These are phyloP conservation scores for Gymnopilus junonius DNA, from an alignment of 768 basidiomycete species.

Conservation along the genomic window DNA sequence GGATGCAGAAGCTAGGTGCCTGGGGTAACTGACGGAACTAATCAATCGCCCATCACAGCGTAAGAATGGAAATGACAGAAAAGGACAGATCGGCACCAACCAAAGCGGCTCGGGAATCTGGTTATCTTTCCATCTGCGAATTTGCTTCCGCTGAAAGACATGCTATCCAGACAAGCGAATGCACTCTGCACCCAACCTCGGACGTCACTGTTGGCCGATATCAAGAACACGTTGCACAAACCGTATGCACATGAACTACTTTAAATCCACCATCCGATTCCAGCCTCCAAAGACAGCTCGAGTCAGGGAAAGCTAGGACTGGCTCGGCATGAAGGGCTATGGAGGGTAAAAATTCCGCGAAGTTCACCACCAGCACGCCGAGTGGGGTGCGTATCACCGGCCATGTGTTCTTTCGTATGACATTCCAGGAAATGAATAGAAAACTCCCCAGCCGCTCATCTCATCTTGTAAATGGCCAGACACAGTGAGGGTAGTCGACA, in stretches of 20 bases:
- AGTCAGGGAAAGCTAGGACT: not conserved
- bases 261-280: not conserved
- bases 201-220: not conserved
- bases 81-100: not conserved
- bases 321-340: not conserved
- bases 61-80: slow-evolving; percentile 8
- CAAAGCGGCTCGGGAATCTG: not conserved
- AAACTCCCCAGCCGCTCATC: not conserved
- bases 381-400: slow-evolving; percentile 3
- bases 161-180: not conserved
- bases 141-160: not conserved
- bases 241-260: not conserved
- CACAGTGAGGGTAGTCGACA: not conserved
- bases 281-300: not conserved
- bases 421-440: slow-evolving; percentile 1
- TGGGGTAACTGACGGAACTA: slow-evolving; percentile 8
- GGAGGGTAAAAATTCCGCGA: not conserved
- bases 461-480: not conserved
- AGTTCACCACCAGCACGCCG: not conserved
- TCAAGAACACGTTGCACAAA: not conserved
- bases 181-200: not conserved
- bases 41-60: slow-evolving; percentile 8
- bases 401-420: not conserved
- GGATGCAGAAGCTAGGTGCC: slow-evolving; percentile 4
- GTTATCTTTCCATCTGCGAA: not conserved